Percentiles rank a stretch among this genome's conserved stretches.
These are phyloP conservation scores for Globisporangium solare DNA, from an alignment of 352 stramenopile genomes.

Conservation along the genomic window DNA sequence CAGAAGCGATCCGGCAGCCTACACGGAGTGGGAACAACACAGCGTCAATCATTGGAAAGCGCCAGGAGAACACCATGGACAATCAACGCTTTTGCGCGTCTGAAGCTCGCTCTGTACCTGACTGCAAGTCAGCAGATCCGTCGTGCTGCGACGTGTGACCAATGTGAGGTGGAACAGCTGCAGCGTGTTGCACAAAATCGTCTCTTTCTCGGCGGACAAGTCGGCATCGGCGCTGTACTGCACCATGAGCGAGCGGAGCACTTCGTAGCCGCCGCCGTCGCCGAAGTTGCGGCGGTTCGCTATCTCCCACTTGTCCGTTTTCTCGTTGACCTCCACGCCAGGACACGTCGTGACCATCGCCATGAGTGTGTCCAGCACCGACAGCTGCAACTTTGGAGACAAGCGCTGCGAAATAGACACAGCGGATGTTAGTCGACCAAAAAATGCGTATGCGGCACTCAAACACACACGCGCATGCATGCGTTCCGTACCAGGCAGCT, in stretches of 20 bases:
- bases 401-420: slow-evolving; percentile 24
- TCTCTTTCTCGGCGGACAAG: slow-evolving; percentile 20
- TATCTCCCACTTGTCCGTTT: slow-evolving; percentile 64
- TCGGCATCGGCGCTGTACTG: slow-evolving; percentile 36
- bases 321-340: slow-evolving; percentile 45
- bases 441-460: too few relatives aligned
- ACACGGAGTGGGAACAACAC: neutral
- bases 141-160: slow-evolving; percentile 43
- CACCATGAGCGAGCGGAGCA: slow-evolving; percentile 61
- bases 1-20: slow-evolving; percentile 56
- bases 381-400: slow-evolving; percentile 44
- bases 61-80: neutral
- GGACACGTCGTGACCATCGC: slow-evolving; percentile 55
- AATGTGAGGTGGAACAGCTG: slow-evolving; percentile 67
- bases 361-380: slow-evolving; percentile 60
- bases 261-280: slow-evolving; percentile 63
- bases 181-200: slow-evolving; percentile 44
- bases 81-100: neutral
- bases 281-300: slow-evolving; percentile 77
- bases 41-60: neutral
- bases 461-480: too few relatives aligned
- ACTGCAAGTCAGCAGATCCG: slow-evolving; percentile 47
- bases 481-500: slow-evolving; percentile 41
- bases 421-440: neutral
- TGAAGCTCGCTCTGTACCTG: slow-evolving; percentile 18